These are phyloP conservation scores for Leptographium wingfieldii DNA, from an alignment of 2,329 filamentous ascomycete species.

Conservation along the genomic window DNA sequence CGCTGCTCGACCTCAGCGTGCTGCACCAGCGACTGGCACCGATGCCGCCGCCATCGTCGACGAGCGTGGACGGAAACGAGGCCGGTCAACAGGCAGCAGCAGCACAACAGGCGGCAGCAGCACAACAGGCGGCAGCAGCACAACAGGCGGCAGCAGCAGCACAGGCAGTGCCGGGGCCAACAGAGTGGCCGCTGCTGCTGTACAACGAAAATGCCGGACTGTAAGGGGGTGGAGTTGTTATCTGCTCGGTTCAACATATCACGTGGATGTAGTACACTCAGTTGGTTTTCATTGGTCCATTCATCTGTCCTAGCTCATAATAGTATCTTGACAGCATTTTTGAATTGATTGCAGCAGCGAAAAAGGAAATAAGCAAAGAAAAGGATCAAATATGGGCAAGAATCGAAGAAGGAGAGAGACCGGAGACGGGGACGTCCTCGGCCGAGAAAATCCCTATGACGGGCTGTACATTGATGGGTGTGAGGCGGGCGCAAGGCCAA, in stretches of 20 bases:
- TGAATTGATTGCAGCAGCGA: background rate
- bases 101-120: background rate
- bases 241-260: too few species aligned
- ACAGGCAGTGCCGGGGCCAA: background rate
- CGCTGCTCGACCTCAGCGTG: conserved; percentile 33
- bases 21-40: conserved; percentile 11
- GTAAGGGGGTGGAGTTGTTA: background rate
- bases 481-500: too few species aligned
- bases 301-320: too few species aligned
- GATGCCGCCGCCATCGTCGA: background rate
- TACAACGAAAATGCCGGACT: background rate
- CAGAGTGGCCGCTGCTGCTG: conserved; percentile 9
- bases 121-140: background rate
- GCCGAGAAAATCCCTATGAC: background rate
- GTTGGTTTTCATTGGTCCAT: too few species aligned
- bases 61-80: background rate
- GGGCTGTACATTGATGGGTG: background rate
- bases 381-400: background rate
- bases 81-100: background rate
- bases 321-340: too few species aligned
- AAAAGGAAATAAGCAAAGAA: background rate
- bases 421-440: background rate
- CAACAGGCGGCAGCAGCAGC: background rate
- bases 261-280: too few species aligned
- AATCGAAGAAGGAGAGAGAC: background rate